phyloP scores from a whole-genome alignment of 495 filamentous ascomycete species.

The Penicillium maclennaniae region DNA sequence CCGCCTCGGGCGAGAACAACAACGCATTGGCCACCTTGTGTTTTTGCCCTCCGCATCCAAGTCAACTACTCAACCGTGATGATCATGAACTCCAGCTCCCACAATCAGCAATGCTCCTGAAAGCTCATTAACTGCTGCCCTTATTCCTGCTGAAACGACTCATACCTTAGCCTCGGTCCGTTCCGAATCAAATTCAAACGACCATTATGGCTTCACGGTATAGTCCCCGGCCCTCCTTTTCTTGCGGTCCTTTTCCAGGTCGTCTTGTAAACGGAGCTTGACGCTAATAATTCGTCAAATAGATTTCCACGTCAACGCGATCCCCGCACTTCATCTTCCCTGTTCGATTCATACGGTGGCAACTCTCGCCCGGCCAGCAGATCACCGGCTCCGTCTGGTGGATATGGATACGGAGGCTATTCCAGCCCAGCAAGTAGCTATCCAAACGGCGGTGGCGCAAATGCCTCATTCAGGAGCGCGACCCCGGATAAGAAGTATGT shows the following conservation, averaged over 20 bases:
- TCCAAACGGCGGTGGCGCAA: slow-evolving; percentile 29
- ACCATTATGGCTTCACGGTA: slow-evolving; percentile 32
- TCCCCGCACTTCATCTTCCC: slow-evolving; percentile 72
- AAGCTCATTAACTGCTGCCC: neutral
- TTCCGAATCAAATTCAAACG: neutral
- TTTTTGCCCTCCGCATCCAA: slow-evolving; percentile 26
- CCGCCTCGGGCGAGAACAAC: slow-evolving; percentile 5
- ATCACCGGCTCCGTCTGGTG: slow-evolving; percentile 49
- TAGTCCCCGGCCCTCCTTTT: slow-evolving; percentile 10
- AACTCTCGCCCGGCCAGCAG: slow-evolving; percentile 48
- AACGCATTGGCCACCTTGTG: slow-evolving; percentile 29
- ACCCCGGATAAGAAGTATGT: slow-evolving; percentile 80
- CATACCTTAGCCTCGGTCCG: slow-evolving; percentile 3
- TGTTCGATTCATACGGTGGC: slow-evolving; percentile 83
- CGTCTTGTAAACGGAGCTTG: neutral
- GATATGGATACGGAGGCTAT: slow-evolving; percentile 58
- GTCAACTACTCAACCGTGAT: slow-evolving; percentile 4
- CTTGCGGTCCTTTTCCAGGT: neutral
- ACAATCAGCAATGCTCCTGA: slow-evolving; percentile 9
- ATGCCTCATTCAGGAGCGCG: slow-evolving; percentile 54
- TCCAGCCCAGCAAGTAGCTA: slow-evolving; percentile 45
- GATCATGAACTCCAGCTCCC: neutral
- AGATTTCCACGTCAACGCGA: slow-evolving; percentile 74
- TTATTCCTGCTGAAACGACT: neutral
- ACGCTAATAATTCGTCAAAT: neutral